Evolutionary conservation across 768 basidiomycete species (phyloP).

Genomic region (Termitomyces sp.): DNA sequence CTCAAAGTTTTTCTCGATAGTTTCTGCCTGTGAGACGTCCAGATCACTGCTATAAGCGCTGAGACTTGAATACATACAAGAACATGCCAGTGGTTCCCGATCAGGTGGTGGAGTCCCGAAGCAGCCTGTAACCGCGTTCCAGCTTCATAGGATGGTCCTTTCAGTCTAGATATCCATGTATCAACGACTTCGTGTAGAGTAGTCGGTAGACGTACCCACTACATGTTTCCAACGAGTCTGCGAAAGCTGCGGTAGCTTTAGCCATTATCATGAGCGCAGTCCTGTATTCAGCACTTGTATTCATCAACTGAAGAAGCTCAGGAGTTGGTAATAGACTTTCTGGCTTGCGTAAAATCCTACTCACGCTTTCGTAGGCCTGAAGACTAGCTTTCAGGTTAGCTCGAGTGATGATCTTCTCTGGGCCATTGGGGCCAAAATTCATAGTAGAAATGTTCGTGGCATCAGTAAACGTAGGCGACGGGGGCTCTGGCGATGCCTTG

Average conservation of each 20-base stretch:
- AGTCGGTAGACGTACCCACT: conserved; percentile 52
- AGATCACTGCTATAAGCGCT: conserved; percentile 1
- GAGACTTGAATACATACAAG: conserved; percentile 46
- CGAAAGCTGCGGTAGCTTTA: conserved; percentile 78
- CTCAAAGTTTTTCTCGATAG: conserved; percentile 84
- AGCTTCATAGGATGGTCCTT: conserved; percentile 75
- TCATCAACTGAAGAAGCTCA: conserved; percentile 54
- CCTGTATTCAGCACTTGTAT: conserved; percentile 73
- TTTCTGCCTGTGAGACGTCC: conserved; percentile 55
- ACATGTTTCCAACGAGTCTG: conserved; percentile 81
- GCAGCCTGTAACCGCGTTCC: conserved; percentile 82
- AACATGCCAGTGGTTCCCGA: conserved; percentile 91
- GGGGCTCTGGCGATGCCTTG: conserved; percentile 46
- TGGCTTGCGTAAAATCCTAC: conserved; percentile 19
- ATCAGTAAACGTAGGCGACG: conserved; percentile 84
- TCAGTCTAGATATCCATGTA: conserved; percentile 41
- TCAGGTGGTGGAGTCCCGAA: conserved; percentile 85
- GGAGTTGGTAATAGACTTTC: neutral
- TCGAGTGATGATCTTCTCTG: conserved; percentile 78
- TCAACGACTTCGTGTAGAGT: neutral
- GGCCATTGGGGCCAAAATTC: conserved; percentile 71
- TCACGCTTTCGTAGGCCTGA: conserved; percentile 77
- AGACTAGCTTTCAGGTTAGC: conserved; percentile 72
- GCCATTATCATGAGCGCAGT: conserved; percentile 77
- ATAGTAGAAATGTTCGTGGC: conserved; percentile 73